Percentiles rank a stretch among this genome's conserved stretches.
phyloP scores from a whole-genome alignment of 1,139 yeast species.

The Kodamaea alishanica region DNA sequence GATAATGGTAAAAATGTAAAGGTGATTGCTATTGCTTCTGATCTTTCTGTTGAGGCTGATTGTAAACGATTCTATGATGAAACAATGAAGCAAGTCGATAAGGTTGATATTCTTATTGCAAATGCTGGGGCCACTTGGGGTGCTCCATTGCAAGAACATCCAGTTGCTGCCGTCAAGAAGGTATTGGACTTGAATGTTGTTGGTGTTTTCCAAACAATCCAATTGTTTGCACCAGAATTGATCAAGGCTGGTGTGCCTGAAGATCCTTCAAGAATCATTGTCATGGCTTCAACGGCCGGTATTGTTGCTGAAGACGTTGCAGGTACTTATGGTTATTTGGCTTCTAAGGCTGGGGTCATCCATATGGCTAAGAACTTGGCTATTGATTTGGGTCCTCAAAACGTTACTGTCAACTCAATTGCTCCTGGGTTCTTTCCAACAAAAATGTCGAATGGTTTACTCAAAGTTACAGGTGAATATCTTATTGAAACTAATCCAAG shows the following conservation, averaged over 20 bases:
- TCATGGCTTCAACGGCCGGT: conserved; percentile 63
- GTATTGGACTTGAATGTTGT: conserved; percentile 62
- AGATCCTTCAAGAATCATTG: conserved; percentile 64
- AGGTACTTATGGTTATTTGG: conserved; percentile 67
- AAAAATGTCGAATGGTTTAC: conserved; percentile 69
- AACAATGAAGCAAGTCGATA: conserved; percentile 38
- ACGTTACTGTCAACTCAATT: conserved; percentile 62
- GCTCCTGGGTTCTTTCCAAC: conserved; percentile 83
- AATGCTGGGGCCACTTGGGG: conserved; percentile 88
- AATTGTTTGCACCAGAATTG: conserved; percentile 57
- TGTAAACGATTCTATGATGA: conserved; percentile 44
- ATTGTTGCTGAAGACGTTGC: conserved; percentile 43
- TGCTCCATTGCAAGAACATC: conserved; percentile 57
- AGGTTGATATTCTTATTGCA: conserved; percentile 64
- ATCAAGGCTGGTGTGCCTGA: conserved; percentile 50
- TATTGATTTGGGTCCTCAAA: conserved; percentile 59
- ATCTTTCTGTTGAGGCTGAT: conserved; percentile 52
- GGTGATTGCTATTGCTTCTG: conserved; percentile 58
- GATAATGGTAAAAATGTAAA: conserved; percentile 40
- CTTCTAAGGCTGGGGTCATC: conserved; percentile 75
- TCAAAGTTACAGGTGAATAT: conserved; percentile 51
- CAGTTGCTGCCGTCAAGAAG: conserved; percentile 60
- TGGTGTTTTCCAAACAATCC: conserved; percentile 70
- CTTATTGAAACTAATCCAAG: conserved; percentile 56
- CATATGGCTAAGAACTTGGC: conserved; percentile 68